These are phyloP conservation scores for Xylaria scruposa DNA, from an alignment of 495 filamentous ascomycete species.

Conservation along the genomic window DNA sequence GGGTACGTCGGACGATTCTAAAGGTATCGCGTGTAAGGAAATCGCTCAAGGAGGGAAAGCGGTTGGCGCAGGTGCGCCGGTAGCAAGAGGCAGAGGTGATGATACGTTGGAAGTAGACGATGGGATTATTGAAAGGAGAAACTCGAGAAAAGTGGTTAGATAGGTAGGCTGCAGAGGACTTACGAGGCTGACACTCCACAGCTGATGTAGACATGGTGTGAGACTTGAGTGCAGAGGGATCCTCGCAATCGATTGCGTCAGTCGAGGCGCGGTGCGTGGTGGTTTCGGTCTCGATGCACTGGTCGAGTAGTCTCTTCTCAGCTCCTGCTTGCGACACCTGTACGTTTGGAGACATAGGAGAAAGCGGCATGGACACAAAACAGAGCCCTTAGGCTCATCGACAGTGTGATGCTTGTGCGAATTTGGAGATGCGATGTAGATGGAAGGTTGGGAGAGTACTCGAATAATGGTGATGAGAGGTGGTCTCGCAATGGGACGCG, in stretches of 20 bases:
- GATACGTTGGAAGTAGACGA: neutral
- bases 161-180: constrained; percentile 15
- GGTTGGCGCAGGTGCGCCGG: neutral
- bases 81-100: neutral
- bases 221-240: constrained; percentile 24
- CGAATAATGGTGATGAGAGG: neutral
- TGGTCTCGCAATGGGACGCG: neutral
- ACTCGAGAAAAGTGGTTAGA: neutral
- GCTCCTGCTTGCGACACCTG: constrained; percentile 40
- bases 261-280: constrained; percentile 14
- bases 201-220: constrained; percentile 17
- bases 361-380: constrained; percentile 45
- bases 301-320: constrained; percentile 46
- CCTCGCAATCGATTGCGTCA: constrained; percentile 27
- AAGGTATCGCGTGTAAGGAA: neutral
- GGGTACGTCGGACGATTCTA: constrained; percentile 26
- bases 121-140: constrained; percentile 5
- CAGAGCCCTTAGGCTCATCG: constrained; percentile 5
- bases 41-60: neutral
- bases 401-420: neutral
- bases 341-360: constrained; percentile 45
- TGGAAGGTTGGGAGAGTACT: neutral
- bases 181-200: constrained; percentile 28
- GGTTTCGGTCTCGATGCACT: constrained; percentile 37
- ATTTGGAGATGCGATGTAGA: neutral